These are phyloP conservation scores for Gigaspora rosea DNA, from an alignment of 192 early-diverging fungal species.

Conservation along the genomic window DNA sequence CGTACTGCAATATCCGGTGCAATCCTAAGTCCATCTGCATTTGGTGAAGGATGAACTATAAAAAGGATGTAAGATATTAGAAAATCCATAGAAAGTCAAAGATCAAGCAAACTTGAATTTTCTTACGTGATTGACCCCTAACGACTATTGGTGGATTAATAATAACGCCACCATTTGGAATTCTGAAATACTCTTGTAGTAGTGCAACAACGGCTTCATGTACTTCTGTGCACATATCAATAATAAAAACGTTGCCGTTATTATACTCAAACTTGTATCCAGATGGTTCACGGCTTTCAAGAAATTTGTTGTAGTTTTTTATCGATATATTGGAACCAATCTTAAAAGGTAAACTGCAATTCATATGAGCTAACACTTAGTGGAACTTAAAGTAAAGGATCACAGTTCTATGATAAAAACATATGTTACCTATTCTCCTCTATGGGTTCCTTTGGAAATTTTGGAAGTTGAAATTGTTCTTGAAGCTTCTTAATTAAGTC, in stretches of 20 bases:
- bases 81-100: slow-evolving; percentile 17
- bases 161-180: slow-evolving; percentile 16
- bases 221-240: slow-evolving; percentile 13
- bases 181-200: slow-evolving; percentile 1
- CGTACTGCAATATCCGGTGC: slow-evolving; percentile 9
- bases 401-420: slow-evolving; percentile 20
- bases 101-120: slow-evolving; percentile 26
- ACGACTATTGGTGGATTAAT: slow-evolving; percentile 16
- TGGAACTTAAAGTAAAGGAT: slow-evolving; percentile 28
- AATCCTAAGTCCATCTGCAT: not conserved
- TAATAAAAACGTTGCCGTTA: slow-evolving; percentile 26
- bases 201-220: slow-evolving; percentile 9
- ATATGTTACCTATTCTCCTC: slow-evolving; percentile 17
- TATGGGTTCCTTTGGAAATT: slow-evolving; percentile 24
- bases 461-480: slow-evolving; percentile 24
- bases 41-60: slow-evolving; percentile 23
- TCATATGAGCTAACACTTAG: slow-evolving; percentile 27
- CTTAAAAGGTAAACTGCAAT: slow-evolving; percentile 32
- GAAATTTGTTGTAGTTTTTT: slow-evolving; percentile 28
- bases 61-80: slow-evolving; percentile 18
- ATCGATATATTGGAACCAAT: slow-evolving; percentile 22
- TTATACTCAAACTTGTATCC: slow-evolving; percentile 19
- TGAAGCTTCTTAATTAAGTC: slow-evolving; percentile 23
- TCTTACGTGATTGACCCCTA: slow-evolving; percentile 24
- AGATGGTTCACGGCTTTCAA: slow-evolving; percentile 5